A percentile compares a stretch with the other conserved stretches of the same genome.
These are phyloP conservation scores for Alternaria postmessia DNA, from an alignment of 2,329 filamentous ascomycete genomes.

Conservation along the genomic window DNA sequence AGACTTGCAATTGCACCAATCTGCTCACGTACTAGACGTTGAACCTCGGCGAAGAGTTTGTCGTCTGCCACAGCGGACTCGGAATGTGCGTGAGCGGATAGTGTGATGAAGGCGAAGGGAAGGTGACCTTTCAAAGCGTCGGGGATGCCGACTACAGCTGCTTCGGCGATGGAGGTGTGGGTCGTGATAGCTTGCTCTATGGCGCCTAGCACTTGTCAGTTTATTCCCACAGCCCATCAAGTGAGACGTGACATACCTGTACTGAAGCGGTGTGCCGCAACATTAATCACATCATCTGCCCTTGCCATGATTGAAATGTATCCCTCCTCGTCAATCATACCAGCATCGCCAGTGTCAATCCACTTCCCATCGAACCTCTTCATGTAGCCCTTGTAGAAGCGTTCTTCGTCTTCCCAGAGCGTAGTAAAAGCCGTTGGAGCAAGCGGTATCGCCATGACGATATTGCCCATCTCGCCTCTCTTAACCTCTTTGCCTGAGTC, in stretches of 20 bases:
- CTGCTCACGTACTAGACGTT: constrained; percentile 75
- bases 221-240: background rate
- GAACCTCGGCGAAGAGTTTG: constrained; percentile 69
- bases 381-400: constrained; percentile 86
- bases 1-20: constrained; percentile 88
- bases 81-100: constrained; percentile 62
- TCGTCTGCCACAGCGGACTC: constrained; percentile 59
- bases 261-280: constrained; percentile 90
- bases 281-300: constrained; percentile 90
- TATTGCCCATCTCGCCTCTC: constrained; percentile 85
- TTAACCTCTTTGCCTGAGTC: constrained; percentile 77
- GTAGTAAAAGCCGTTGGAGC: constrained; percentile 87
- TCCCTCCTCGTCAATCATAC: constrained; percentile 79
- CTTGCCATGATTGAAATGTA: constrained; percentile 70
- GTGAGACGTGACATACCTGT: constrained; percentile 67
- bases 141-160: constrained; percentile 84
- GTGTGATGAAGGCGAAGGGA: constrained; percentile 85
- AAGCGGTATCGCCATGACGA: constrained; percentile 82
- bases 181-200: constrained; percentile 92
- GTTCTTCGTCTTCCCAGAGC: constrained; percentile 83
- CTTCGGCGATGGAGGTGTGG: constrained; percentile 81
- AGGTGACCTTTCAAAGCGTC: constrained; percentile 88
- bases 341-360: constrained; percentile 91
- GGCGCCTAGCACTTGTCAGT: constrained; percentile 62
- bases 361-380: constrained; percentile 82